Base-by-base conservation (phyloP, 257 asterid species). In the Solanum chiquidenum region DNA sequence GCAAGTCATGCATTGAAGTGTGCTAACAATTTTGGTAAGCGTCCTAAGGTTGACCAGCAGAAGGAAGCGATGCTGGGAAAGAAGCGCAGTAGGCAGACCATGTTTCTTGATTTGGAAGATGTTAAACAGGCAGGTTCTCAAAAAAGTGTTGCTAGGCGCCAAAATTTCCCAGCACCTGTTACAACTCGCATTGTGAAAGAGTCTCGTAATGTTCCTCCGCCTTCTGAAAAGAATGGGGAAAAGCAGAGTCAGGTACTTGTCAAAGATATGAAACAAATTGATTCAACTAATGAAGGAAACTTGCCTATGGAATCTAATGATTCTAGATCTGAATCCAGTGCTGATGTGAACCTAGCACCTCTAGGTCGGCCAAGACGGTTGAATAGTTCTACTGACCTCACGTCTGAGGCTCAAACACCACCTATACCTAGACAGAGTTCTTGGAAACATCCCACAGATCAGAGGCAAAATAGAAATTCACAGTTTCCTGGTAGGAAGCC, bases 31-130 rank as follows among this genome's bases (percentile, higher is more conserved):
- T 93, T 92, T 88, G 98, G 95, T 72, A 96, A 97, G 93, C 96
- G 99, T 55, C 94, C 96, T 60, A 93, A 92, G 93, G 69, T 97
- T 90, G 98, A 97, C 90, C 99, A 93, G 55, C 96, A 94, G 83
- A 97, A 97, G 91, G 99, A 97, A 91, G 96, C 90, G 18, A 95
- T 95, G 98, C 94, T 97, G 74, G 99, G 99, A 86, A 97, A 97
- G 90, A 96, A 94, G 92, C 98, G 99, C 37, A 95, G 93, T 89
- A 92, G 99, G 93, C 98, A 94, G 95, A 97, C 99, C 83, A 94
- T 97, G 98, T 93, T 97, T 89, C 94, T 96, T 88, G 94, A 97
- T 90, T 91, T 95, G 90, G 99, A 97, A 86, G 99, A 97, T 91
- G 94, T 96, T 85, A 95, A 96, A 90, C 98, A 95, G 93, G 98